Evolutionary conservation across 306 rosid genomes (phyloP).

Genomic region (Canavalia ensiformis): DNA sequence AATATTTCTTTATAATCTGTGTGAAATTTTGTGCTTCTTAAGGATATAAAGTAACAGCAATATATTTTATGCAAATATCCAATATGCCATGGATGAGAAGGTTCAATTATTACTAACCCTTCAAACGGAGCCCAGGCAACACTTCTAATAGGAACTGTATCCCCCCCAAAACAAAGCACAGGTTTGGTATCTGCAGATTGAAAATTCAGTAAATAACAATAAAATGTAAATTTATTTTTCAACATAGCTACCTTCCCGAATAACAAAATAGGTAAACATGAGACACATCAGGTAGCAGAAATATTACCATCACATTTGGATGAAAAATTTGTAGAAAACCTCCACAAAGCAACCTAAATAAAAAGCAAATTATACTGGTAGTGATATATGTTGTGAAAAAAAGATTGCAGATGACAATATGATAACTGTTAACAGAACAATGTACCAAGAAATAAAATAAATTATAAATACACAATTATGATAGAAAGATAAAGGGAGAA

Average conservation of each 20-base stretch:
- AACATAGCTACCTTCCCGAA: slow-evolving; percentile 33
- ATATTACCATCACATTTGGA: slow-evolving; percentile 66
- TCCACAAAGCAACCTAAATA: slow-evolving; percentile 94
- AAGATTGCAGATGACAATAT: slow-evolving; percentile 23
- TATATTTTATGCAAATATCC: slow-evolving; percentile 35
- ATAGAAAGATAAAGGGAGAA: slow-evolving; percentile 10
- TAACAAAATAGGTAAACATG: slow-evolving; percentile 42
- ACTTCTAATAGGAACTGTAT: slow-evolving; percentile 86
- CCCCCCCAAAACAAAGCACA: slow-evolving; percentile 83
- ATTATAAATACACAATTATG: slow-evolving; percentile 36
- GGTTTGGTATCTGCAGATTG: slow-evolving; percentile 81
- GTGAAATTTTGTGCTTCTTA: slow-evolving; percentile 18
- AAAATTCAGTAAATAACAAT: slow-evolving; percentile 38
- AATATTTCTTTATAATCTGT: slow-evolving; percentile 16
- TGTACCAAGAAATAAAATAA: slow-evolving; percentile 32
- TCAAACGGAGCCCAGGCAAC: slow-evolving; percentile 92
- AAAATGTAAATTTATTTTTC: slow-evolving; percentile 38
- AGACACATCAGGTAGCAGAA: slow-evolving; percentile 32
- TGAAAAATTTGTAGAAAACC: slow-evolving; percentile 65
- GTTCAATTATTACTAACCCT: slow-evolving; percentile 65
- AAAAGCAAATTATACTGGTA: slow-evolving; percentile 48
- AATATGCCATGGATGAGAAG: slow-evolving; percentile 35
- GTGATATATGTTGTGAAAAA: slow-evolving; percentile 36
- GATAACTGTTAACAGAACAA: slow-evolving; percentile 17
- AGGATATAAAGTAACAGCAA: slow-evolving; percentile 29